These are phyloP conservation scores for Termitomyces sp. DNA, from an alignment of 768 basidiomycete species.

Conservation along the genomic window DNA sequence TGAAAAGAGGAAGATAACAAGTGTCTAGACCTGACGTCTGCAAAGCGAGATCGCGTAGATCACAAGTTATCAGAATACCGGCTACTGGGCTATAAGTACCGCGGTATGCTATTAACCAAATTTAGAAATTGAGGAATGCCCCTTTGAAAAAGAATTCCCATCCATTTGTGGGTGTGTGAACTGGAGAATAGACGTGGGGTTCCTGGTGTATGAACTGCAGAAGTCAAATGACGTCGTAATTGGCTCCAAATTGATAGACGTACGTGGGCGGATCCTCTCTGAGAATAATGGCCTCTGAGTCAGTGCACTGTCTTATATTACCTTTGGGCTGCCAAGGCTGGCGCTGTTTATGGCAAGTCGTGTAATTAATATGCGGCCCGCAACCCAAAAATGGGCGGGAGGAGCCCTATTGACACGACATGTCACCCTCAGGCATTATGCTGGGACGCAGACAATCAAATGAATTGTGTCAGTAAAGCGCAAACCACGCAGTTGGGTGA, in stretches of 20 bases:
- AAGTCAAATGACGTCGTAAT: constrained; percentile 4
- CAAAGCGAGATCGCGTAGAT: not conserved
- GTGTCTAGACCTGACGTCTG: not conserved
- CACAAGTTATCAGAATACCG: not conserved
- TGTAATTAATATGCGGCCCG: constrained; percentile 1
- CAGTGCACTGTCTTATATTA: not conserved
- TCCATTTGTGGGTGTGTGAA: not conserved
- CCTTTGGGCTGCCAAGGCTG: not conserved
- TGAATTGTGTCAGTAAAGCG: constrained; percentile 1
- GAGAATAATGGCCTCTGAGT: not conserved
- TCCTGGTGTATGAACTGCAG: not conserved
- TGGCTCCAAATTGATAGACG: not conserved
- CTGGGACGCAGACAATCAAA: not conserved
- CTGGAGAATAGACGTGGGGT: not conserved
- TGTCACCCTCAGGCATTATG: not conserved
- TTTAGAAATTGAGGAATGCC: not conserved
- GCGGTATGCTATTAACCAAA: not conserved
- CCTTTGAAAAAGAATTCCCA: not conserved
- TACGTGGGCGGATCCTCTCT: constrained; percentile 1
- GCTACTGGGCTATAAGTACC: not conserved
- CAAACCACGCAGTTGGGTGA: not conserved
- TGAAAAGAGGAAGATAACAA: not conserved
- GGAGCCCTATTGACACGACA: not conserved
- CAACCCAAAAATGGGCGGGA: not conserved
- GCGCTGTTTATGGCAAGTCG: not conserved